A percentile compares a stretch with the other conserved stretches of the same genome.
phyloP scores from a whole-genome alignment of 2,329 filamentous ascomycete genomes.

The Pestalotiopsis sp. region DNA sequence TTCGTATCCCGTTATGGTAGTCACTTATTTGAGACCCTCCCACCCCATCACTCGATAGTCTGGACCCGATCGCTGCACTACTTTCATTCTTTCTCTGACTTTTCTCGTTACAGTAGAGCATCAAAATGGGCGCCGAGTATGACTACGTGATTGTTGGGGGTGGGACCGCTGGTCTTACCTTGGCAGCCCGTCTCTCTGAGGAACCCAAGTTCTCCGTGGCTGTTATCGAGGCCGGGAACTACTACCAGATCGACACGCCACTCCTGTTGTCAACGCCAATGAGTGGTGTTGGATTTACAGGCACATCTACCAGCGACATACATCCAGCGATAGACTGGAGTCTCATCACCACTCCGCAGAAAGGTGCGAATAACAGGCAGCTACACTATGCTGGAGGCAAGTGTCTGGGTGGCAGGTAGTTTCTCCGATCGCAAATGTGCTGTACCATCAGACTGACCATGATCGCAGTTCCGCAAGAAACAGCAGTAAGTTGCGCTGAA shows the following conservation, averaged over 20 bases:
- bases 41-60: too few species aligned
- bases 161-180: conserved; percentile 16
- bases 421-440: conserved; percentile 29
- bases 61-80: background rate
- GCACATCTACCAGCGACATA: conserved; percentile 12
- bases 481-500: background rate
- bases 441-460: conserved; percentile 26
- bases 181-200: conserved; percentile 12
- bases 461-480: background rate
- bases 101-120: background rate
- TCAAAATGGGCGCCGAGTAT: background rate
- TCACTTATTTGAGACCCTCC: too few species aligned
- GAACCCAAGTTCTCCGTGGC: conserved; percentile 12
- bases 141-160: conserved; percentile 17
- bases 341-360: conserved; percentile 23
- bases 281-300: conserved; percentile 22
- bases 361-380: conserved; percentile 9
- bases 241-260: conserved; percentile 17
- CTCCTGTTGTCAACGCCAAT: conserved; percentile 17
- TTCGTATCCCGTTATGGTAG: too few species aligned
- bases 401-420: conserved; percentile 29
- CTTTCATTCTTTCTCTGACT: background rate
- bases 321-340: conserved; percentile 24
- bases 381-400: conserved; percentile 32
- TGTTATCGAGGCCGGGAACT: conserved; percentile 16